Evolutionary conservation across 225 moss, liverwort and hornwort genomes (phyloP).

Genomic region (Pseudoscleropodium purum): DNA sequence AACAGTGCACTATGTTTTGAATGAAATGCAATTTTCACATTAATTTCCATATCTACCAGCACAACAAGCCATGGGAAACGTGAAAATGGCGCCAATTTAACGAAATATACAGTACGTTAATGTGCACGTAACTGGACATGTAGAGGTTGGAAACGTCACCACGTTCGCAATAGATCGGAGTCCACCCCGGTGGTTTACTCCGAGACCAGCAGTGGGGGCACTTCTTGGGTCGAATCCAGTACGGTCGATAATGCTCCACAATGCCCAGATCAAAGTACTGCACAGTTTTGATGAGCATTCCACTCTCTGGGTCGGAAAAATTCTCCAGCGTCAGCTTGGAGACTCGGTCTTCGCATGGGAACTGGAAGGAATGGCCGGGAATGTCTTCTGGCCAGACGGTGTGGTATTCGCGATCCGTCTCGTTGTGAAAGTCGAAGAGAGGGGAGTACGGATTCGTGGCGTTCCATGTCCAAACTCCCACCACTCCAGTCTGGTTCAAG

Average conservation of each 20-base stretch:
- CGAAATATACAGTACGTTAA: too few relatives aligned
- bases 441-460: background rate
- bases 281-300: background rate
- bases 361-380: background rate
- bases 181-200: background rate
- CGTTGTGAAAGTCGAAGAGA: background rate
- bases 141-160: background rate
- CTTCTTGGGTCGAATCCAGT: background rate
- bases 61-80: background rate
- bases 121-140: background rate
- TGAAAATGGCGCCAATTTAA: background rate
- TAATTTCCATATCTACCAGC: background rate
- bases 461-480: background rate
- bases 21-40: background rate
- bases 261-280: background rate
- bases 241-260: background rate
- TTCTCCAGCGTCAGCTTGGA: background rate
- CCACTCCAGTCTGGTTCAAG: background rate
- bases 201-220: background rate
- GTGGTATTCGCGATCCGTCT: background rate
- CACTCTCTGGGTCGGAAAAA: background rate
- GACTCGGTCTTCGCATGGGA: background rate
- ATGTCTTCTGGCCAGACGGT: background rate
- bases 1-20: background rate
- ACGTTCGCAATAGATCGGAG: background rate